A percentile compares a stretch with the other conserved stretches of the same genome.
These are phyloP conservation scores for Fusarium citri DNA, from an alignment of 2,329 filamentous ascomycete genomes.

Conservation along the genomic window DNA sequence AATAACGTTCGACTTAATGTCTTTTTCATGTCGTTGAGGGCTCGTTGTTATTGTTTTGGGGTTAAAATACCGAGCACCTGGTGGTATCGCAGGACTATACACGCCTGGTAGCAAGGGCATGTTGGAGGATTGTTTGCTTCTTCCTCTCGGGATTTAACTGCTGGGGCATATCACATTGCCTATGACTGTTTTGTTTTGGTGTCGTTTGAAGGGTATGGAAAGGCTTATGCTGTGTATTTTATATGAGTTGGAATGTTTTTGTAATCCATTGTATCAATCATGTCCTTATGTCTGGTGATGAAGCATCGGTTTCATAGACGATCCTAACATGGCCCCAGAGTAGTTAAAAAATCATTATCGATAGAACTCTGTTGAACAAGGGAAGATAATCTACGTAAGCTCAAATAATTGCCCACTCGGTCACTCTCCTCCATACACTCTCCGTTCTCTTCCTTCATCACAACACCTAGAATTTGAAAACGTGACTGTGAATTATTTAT, in stretches of 20 bases:
- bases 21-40: conserved; percentile 8
- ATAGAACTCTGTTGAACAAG: neutral
- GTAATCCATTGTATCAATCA: neutral
- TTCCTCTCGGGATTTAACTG: conserved; percentile 4
- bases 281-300: neutral
- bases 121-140: neutral
- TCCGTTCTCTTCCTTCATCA: neutral
- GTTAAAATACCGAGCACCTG: neutral
- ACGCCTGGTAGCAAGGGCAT: conserved; percentile 3
- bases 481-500: neutral
- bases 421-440: neutral
- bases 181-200: neutral
- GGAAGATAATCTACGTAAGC: neutral
- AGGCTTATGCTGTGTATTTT: conserved; percentile 20
- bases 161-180: neutral
- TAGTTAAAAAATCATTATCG: neutral
- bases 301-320: neutral
- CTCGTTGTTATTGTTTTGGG: neutral
- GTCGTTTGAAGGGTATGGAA: neutral
- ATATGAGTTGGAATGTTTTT: conserved; percentile 5
- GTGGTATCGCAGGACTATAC: conserved; percentile 16
- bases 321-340: neutral
- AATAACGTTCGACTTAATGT: neutral
- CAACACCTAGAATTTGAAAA: neutral
- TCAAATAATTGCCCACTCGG: neutral